Evolutionary conservation across 345 rosid species (phyloP), one percentile per base, ranked within the genome.

Genomic region (Tarenaya hassleriana): DNA sequence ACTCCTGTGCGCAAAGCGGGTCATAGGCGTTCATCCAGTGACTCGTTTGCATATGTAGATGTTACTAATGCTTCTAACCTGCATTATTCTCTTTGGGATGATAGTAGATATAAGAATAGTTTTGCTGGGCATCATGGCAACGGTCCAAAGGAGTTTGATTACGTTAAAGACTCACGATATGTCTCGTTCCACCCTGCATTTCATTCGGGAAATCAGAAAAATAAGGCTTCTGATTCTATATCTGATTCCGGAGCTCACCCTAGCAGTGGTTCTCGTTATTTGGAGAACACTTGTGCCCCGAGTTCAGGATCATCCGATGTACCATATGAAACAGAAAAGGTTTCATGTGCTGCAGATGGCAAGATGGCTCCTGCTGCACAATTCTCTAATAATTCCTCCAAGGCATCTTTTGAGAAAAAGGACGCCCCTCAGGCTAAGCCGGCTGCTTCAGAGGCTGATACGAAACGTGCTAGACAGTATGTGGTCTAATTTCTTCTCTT

Each of bases 21-120:
- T 66, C 97, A 88, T 73, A 73, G 97, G 45, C 87, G 97, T 14
- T 88, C 95, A 50, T 88, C 97, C 12, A 88, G 97, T 67, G 97
- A 88, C 67, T 82, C 97, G 11, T 88, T 80, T 70, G 87, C 97
- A 7, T 88, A 88, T 56, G 15, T 77, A 52, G 92, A 83, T 69
- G 76, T 55, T 35, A 63, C 76, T 56, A 73, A 74, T 64, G 39
- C 71, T 61, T 63, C 80, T 52, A 74, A 64, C 58, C 46, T 69
- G 31, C 52, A 56, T 13, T 81, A 79, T 59, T 66, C 67, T 58
- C 69, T 73, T 43, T 69, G 75, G 59, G 88, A 74, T 39, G 86
- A 83, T 41, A 84, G 78, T 14, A 68, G 60, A 51, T 66, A 64
- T 33, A 78, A 62, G 54, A 73, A 66, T 54, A 42, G 61, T 73